Percentiles rank a stretch among this genome's conserved stretches.
These are phyloP conservation scores for Aurantiochytrium sp. DNA, from an alignment of 108 stramenopile species.

Conservation along the genomic window DNA sequence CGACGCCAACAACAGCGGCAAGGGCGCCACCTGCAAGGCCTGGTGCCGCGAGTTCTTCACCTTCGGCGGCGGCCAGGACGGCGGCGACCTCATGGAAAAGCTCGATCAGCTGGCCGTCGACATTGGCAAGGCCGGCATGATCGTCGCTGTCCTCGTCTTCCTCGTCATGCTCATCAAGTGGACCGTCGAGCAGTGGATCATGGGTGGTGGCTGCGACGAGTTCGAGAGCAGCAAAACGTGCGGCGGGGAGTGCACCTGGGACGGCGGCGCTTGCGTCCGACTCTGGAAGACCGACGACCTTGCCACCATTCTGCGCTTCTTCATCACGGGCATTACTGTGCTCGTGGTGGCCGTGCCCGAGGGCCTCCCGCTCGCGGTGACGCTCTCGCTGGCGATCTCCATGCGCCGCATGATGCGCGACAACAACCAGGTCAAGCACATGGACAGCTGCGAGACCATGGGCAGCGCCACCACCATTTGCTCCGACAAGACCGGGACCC, in stretches of 20 bases:
- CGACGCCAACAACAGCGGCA: conserved; percentile 46
- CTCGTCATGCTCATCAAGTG: conserved; percentile 74
- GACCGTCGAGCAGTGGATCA: conserved; percentile 33
- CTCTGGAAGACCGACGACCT: conserved; percentile 68
- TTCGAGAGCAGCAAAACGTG: conserved; percentile 47
- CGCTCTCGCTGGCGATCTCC: conserved; percentile 83
- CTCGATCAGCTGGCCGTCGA: conserved; percentile 74
- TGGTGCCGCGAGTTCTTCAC: conserved; percentile 62
- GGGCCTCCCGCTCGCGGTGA: conserved; percentile 93
- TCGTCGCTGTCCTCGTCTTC: conserved; percentile 68
- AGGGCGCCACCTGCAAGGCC: conserved; percentile 66
- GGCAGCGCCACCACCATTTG: conserved; percentile 98
- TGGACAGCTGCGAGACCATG: conserved; percentile 98
- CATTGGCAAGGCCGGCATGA: conserved; percentile 75
- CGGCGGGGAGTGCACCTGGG: conserved; percentile 69
- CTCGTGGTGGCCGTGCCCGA: conserved; percentile 97
- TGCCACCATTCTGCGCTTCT: conserved; percentile 58
- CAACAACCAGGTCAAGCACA: conserved; percentile 86
- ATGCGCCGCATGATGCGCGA: conserved; percentile 86
- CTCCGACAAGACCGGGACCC: conserved; percentile 86
- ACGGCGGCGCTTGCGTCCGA: conserved; percentile 76
- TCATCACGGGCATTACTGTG: conserved; percentile 88
- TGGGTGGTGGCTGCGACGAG: conserved; percentile 33
- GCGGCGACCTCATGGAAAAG: conserved; percentile 76
- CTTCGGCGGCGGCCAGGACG: conserved; percentile 59